Evolutionary conservation across 495 filamentous ascomycete genomes (phyloP).

Genomic region (Filosporella fistucella): DNA sequence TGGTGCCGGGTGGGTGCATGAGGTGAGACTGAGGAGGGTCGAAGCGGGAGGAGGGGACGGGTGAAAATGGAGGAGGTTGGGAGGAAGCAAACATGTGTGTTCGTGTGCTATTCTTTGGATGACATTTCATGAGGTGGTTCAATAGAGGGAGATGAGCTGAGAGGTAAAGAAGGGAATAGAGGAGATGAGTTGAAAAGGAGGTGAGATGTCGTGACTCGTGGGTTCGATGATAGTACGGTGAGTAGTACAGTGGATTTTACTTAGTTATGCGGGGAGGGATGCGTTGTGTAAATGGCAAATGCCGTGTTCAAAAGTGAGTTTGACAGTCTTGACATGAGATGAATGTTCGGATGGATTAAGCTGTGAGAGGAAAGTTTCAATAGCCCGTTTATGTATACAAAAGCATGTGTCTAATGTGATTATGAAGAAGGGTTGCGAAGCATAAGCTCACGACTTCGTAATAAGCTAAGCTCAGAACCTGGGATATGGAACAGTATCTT

Average conservation of each 20-base stretch:
- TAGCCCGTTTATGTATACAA: too few relatives aligned
- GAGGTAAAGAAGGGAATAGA: background rate
- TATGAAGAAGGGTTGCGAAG: too few relatives aligned
- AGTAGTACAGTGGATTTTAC: too few relatives aligned
- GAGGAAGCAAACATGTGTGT: background rate
- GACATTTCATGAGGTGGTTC: background rate
- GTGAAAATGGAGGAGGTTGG: background rate
- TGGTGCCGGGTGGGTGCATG: background rate
- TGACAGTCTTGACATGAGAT: background rate
- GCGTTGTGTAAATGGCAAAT: too few relatives aligned
- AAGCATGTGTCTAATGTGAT: too few relatives aligned
- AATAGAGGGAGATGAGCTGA: background rate
- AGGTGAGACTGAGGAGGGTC: background rate
- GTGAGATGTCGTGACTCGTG: background rate
- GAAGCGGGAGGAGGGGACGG: background rate
- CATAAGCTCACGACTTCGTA: too few relatives aligned
- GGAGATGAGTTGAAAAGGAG: background rate
- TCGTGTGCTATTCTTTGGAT: background rate
- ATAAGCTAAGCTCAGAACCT: too few relatives aligned
- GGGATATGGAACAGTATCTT: too few relatives aligned
- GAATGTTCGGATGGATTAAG: background rate
- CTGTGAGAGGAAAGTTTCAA: background rate
- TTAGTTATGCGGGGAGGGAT: too few relatives aligned
- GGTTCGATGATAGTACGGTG: background rate
- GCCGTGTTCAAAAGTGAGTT: background rate